phyloP scores from a whole-genome alignment of 805 yeast species.

The Cephaloascus albidus region DNA sequence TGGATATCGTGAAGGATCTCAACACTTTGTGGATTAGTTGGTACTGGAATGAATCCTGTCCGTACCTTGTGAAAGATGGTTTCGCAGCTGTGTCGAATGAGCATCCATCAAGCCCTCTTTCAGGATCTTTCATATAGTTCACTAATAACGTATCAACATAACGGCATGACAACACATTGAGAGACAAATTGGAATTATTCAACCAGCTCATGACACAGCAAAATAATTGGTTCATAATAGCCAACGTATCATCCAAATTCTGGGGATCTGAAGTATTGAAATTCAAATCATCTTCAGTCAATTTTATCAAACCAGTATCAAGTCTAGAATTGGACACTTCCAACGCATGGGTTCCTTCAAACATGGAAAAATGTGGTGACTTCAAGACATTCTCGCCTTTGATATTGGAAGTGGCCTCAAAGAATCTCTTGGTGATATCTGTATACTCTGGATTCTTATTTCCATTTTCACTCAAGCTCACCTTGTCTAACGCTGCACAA shows the following conservation, averaged over 20 bases:
- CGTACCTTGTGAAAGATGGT: too few species aligned
- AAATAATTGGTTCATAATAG: conserved; percentile 45
- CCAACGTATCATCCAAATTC: conserved; percentile 30
- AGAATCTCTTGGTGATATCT: conserved; percentile 52
- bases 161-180: conserved; percentile 67
- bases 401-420: conserved; percentile 25
- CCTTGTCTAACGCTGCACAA: too few species aligned
- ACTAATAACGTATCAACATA: conserved; percentile 55
- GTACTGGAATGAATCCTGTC: conserved; percentile 9
- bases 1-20: conserved; percentile 39
- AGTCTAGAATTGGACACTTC: conserved; percentile 65
- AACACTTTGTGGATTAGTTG: conserved; percentile 40
- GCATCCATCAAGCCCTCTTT: conserved; percentile 3
- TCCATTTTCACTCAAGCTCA: too few species aligned
- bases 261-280: conserved; percentile 35
- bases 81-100: conserved; percentile 1
- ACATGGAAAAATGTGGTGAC: conserved; percentile 50
- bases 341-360: conserved; percentile 82
- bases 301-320: conserved; percentile 65
- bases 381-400: conserved; percentile 49
- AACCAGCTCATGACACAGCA: conserved; percentile 64
- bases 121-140: conserved; percentile 20
- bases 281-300: conserved; percentile 30
- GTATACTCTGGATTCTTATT: conserved; percentile 10
- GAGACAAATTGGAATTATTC: conserved; percentile 63